phyloP scores from a whole-genome alignment of 2,329 filamentous ascomycete species.

The Hansfordia pulvinata region DNA sequence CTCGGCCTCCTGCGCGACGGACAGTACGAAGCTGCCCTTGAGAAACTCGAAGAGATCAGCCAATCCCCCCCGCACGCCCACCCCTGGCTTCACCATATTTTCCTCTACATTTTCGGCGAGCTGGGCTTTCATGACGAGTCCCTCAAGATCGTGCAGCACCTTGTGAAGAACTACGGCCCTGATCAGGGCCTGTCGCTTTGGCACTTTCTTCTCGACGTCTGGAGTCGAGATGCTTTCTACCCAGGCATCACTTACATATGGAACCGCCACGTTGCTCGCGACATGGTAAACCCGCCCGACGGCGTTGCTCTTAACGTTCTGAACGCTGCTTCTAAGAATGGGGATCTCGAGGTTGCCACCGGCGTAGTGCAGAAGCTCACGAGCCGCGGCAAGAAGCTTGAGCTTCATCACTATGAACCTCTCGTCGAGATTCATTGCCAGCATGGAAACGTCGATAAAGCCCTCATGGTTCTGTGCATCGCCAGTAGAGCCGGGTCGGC shows the following conservation, averaged over 20 bases:
- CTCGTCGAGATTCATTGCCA: slow-evolving; percentile 58
- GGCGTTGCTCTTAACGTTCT: slow-evolving; percentile 57
- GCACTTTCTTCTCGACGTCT: slow-evolving; percentile 63
- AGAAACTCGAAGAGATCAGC: slow-evolving; percentile 54
- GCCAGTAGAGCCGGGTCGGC: slow-evolving; percentile 53
- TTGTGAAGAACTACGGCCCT: slow-evolving; percentile 28
- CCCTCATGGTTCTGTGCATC: slow-evolving; percentile 57
- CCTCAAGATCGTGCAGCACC: slow-evolving; percentile 49
- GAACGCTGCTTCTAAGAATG: slow-evolving; percentile 53
- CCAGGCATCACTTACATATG: slow-evolving; percentile 58
- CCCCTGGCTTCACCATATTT: slow-evolving; percentile 66
- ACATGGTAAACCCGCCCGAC: slow-evolving; percentile 48
- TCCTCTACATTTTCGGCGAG: slow-evolving; percentile 60
- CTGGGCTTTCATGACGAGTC: slow-evolving; percentile 67
- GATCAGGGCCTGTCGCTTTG: slow-evolving; percentile 40
- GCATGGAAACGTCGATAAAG: slow-evolving; percentile 45
- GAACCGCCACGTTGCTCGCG: slow-evolving; percentile 43
- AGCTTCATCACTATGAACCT: slow-evolving; percentile 64
- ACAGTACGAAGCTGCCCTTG: slow-evolving; percentile 69
- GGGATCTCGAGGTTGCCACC: slow-evolving; percentile 55
- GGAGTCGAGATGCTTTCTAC: slow-evolving; percentile 49
- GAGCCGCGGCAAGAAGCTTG: slow-evolving; percentile 41
- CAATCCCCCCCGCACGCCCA: slow-evolving; percentile 39
- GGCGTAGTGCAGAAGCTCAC: slow-evolving; percentile 56
- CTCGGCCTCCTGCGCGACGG: slow-evolving; percentile 67